These are phyloP conservation scores for Microbotryomycetes sp. DNA, from an alignment of 1,284 basidiomycete species.

Conservation along the genomic window DNA sequence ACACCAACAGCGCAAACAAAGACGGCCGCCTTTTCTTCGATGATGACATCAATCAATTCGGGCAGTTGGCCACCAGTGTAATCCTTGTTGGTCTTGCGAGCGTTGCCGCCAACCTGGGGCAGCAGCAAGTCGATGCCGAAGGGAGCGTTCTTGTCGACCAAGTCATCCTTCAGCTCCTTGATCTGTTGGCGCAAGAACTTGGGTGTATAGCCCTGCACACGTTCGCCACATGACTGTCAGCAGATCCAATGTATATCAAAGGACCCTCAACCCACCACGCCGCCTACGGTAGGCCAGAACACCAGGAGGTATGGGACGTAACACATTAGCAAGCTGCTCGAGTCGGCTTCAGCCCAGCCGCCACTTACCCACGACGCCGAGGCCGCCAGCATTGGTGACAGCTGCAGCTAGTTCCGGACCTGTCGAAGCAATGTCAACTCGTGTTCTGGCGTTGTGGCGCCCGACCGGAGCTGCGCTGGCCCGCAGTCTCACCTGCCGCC, in stretches of 20 bases:
- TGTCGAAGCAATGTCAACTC: constrained; percentile 38
- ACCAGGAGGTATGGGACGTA: no score
- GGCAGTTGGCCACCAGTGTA: constrained; percentile 50
- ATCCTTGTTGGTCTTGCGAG: constrained; percentile 26
- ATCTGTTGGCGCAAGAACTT: constrained; percentile 52
- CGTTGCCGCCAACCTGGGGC: constrained; percentile 48
- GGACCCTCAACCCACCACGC: no score
- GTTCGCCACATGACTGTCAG: neutral
- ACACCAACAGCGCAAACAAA: constrained; percentile 84
- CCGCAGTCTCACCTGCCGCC: no score
- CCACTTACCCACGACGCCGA: constrained; percentile 85
- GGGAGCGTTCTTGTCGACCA: constrained; percentile 56
- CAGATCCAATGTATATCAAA: no score
- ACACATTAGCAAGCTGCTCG: no score
- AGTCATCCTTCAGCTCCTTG: constrained; percentile 54
- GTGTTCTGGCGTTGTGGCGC: no score
- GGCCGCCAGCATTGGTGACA: constrained; percentile 70
- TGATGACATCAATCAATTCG: constrained; percentile 76
- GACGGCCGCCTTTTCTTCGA: constrained; percentile 69
- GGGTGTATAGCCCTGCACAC: constrained; percentile 31
- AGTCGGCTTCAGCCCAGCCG: no score
- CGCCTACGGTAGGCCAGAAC: no score
- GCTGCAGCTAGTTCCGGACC: constrained; percentile 78
- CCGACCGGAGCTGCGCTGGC: no score
- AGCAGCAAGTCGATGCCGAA: constrained; percentile 82